Conservation (phyloP, 768 basidiomycete species). For the Fomitopsis serialis region DNA sequence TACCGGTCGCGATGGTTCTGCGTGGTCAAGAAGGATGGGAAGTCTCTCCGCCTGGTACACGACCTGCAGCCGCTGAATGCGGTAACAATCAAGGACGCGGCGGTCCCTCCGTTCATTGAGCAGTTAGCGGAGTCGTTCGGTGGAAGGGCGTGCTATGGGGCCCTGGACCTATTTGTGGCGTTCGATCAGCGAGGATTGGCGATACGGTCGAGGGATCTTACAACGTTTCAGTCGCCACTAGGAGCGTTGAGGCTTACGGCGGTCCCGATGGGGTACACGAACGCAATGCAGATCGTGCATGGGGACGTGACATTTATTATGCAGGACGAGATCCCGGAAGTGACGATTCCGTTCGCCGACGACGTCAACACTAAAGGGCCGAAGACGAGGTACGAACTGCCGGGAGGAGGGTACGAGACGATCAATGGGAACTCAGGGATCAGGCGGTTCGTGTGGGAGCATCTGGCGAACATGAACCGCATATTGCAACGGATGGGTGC, state of each 20-base stretch:
- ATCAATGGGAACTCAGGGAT: conserved; percentile 24
- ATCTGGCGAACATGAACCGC: conserved; percentile 27
- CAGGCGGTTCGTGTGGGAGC: too few relatives aligned
- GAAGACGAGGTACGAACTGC: conserved; percentile 4
- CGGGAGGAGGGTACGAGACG: conserved; percentile 11
- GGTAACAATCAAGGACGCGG: conserved; percentile 14
- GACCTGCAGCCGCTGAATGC: conserved; percentile 21
- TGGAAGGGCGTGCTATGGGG: too few relatives aligned
- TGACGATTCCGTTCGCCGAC: conserved; percentile 6
- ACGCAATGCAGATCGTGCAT: conserved; percentile 13
- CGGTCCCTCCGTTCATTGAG: conserved; percentile 13
- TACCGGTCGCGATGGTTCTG: too few relatives aligned
- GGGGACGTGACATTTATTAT: conserved; percentile 8
- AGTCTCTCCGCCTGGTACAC: conserved; percentile 17
- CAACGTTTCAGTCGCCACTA: conserved; percentile 9
- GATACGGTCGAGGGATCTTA: conserved; percentile 5
- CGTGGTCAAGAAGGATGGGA: too few relatives aligned
- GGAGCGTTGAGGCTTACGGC: conserved; percentile 5
- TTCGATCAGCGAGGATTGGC: conserved; percentile 8
- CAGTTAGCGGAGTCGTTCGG: conserved; percentile 18
- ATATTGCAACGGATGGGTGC: conserved; percentile 27
- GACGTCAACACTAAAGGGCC: too few relatives aligned
- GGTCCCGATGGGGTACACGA: conserved; percentile 16
- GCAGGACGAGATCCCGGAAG: conserved; percentile 10
- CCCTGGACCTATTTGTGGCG: conserved; percentile 10